phyloP scores from a whole-genome alignment of 2,329 filamentous ascomycete genomes.

The Escovopsis sp. region DNA sequence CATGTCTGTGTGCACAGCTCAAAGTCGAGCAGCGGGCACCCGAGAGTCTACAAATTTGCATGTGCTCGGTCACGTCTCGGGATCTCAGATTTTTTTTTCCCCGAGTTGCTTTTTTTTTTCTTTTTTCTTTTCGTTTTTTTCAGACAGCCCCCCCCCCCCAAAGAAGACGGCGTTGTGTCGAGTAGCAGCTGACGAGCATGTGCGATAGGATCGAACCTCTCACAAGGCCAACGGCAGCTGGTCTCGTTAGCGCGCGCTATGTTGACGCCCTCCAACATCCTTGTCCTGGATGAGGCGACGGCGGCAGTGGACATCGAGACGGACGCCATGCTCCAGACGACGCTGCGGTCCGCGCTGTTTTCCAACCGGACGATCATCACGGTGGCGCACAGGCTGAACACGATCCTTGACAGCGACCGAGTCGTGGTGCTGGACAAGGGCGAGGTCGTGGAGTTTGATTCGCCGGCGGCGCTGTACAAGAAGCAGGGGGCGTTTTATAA shows the following conservation, averaged over 20 bases:
- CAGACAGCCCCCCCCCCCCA: conserved; percentile 3
- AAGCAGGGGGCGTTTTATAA: conserved; percentile 71
- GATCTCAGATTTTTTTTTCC: no score
- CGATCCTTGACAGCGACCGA: conserved; percentile 75
- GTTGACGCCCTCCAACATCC: conserved; percentile 88
- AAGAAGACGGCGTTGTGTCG: not conserved
- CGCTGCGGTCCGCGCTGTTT: conserved; percentile 54
- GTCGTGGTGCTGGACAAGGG: conserved; percentile 91
- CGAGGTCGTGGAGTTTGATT: conserved; percentile 83
- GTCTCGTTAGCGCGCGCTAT: conserved; percentile 87
- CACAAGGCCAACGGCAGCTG: conserved; percentile 86
- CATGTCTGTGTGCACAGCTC: not conserved
- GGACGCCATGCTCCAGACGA: conserved; percentile 50
- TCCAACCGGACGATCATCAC: conserved; percentile 92
- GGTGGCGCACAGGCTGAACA: conserved; percentile 96
- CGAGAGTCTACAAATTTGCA: not conserved
- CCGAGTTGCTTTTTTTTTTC: no score
- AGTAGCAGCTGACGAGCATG: conserved; percentile 8
- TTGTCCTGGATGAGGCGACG: conserved; percentile 93
- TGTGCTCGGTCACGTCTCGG: no score
- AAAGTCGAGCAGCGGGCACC: not conserved
- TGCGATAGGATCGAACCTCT: conserved; percentile 71
- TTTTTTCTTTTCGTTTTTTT: not conserved
- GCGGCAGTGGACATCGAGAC: conserved; percentile 58
- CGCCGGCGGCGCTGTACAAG: conserved; percentile 61